A percentile compares a stretch with the other conserved stretches of the same genome.
Evolutionary conservation across 306 rosid genomes (phyloP).

Genomic region (Glycine soja): DNA sequence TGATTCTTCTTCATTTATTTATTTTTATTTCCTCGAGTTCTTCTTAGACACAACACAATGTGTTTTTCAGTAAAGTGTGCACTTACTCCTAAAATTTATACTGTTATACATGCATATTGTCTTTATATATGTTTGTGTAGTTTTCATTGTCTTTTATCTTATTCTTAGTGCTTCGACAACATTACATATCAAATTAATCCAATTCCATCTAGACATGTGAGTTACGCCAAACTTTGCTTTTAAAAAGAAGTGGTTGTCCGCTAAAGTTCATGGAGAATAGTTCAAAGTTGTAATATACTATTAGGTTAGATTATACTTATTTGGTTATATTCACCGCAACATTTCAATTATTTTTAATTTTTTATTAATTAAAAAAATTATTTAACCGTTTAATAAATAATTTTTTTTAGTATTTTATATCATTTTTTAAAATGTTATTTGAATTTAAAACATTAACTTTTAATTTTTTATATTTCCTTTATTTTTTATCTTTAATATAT

Average conservation of each 20-base stretch:
- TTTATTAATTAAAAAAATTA: no score
- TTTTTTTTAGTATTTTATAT: no score
- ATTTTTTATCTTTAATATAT: no score
- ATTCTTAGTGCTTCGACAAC: constrained; percentile 42
- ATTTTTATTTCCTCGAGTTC: constrained; percentile 56
- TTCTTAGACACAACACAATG: constrained; percentile 44
- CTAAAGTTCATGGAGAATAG: constrained; percentile 51
- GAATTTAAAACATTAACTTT: no score
- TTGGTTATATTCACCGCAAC: no score
- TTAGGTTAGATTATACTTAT: no score
- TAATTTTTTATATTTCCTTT: no score
- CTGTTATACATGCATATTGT: constrained; percentile 9
- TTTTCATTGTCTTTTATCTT: constrained; percentile 38
- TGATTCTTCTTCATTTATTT: background rate
- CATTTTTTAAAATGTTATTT: no score
- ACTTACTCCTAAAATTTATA: constrained; percentile 52
- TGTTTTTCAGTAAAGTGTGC: constrained; percentile 68
- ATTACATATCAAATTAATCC: constrained; percentile 53
- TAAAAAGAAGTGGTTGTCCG: constrained; percentile 54
- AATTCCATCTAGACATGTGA: constrained; percentile 56
- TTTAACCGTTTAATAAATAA: no score
- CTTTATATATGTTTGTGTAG: constrained; percentile 39
- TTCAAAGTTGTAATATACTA: constrained; percentile 13
- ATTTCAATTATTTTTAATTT: no score
- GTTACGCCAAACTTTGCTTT: constrained; percentile 54